Evolutionary conservation across 129 eudicot genomes (phyloP).

Genomic region (Logfia minima): DNA sequence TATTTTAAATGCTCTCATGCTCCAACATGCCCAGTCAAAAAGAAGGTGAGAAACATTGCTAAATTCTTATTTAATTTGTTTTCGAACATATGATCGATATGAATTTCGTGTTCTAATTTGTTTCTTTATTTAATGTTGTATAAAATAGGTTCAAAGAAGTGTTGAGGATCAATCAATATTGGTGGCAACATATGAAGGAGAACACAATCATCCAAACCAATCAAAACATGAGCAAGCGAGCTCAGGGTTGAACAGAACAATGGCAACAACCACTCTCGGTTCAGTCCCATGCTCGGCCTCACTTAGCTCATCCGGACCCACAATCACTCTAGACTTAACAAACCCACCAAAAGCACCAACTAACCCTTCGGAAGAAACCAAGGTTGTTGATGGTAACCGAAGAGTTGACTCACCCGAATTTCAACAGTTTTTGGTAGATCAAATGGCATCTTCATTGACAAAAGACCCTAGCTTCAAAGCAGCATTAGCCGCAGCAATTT

Average conservation of each 20-base stretch:
- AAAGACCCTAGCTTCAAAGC: constrained; percentile 90
- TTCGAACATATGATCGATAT: neutral
- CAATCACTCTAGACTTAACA: constrained; percentile 63
- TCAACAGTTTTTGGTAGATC: constrained; percentile 76
- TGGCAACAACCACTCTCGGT: constrained; percentile 36
- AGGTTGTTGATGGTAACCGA: constrained; percentile 26
- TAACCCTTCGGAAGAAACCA: constrained; percentile 25
- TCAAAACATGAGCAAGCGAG: constrained; percentile 41
- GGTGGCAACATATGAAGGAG: constrained; percentile 96
- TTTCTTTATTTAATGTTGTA: neutral
- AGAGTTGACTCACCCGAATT: constrained; percentile 55
- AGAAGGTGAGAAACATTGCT: constrained; percentile 58
- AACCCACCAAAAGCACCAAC: constrained; percentile 48
- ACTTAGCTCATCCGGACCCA: constrained; percentile 45
- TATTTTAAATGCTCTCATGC: constrained; percentile 98
- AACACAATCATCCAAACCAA: constrained; percentile 81
- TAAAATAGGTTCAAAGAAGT: constrained; percentile 78
- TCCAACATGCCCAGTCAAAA: constrained; percentile 92
- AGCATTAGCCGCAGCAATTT: constrained; percentile 88
- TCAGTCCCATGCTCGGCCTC: constrained; percentile 56
- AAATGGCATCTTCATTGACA: constrained; percentile 84
- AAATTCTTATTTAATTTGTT: neutral
- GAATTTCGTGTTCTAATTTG: constrained; percentile 14
- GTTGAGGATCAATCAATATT: constrained; percentile 82
- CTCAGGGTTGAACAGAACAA: constrained; percentile 41